Evolutionary conservation across 305 asterid species (phyloP).

Genomic region (Solanum hybrid): DNA sequence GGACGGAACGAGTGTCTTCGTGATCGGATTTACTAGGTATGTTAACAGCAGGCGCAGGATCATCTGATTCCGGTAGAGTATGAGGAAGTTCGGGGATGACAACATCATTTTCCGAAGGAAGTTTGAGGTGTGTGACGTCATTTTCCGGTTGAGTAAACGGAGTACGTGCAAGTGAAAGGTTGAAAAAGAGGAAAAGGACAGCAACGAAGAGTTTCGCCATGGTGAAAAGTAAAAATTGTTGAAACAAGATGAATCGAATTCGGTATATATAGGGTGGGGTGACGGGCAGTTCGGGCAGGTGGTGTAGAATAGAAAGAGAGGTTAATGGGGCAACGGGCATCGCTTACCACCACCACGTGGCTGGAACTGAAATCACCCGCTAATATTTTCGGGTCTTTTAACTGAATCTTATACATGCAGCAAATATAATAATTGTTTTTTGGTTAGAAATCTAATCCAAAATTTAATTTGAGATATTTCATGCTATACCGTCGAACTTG

Average conservation of each 20-base stretch:
- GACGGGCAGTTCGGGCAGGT: not conserved
- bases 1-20: not conserved
- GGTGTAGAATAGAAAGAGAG: not conserved
- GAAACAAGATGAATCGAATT: not conserved
- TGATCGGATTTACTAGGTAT: not conserved
- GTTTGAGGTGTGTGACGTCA: not conserved
- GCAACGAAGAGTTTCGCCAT: slow-evolving; percentile 32
- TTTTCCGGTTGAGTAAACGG: not conserved
- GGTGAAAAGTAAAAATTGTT: not conserved
- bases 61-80: not conserved
- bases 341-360: not conserved
- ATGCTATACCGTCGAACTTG: too few relatives aligned
- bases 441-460: too few relatives aligned
- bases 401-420: not conserved
- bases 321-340: not conserved
- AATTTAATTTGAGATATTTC: too few relatives aligned
- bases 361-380: not conserved
- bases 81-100: not conserved
- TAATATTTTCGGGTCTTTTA: not conserved
- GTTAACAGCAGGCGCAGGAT: not conserved
- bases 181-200: slow-evolving; percentile 32
- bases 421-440: not conserved
- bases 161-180: slow-evolving; percentile 32
- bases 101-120: not conserved
- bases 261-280: not conserved